Conservation (phyloP, 768 basidiomycete genomes). For the Suillus fuscotomentosus region DNA sequence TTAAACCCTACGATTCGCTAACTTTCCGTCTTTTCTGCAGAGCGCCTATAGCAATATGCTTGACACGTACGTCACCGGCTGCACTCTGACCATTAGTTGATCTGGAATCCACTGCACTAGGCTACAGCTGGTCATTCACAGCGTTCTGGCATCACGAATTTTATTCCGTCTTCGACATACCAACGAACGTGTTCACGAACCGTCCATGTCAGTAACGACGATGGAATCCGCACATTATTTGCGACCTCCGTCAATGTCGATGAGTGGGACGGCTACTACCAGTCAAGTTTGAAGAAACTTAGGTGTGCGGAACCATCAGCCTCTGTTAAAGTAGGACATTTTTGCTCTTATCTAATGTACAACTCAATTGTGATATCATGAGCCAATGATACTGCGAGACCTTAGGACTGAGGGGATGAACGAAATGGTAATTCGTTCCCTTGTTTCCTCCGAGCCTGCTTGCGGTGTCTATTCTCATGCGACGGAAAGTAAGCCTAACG, state of each 20-base stretch:
- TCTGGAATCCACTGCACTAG: background rate
- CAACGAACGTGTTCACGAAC: constrained; percentile 5
- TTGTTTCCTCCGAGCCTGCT: background rate
- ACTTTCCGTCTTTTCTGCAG: background rate
- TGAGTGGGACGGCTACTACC: background rate
- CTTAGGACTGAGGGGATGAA: background rate
- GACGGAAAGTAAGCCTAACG: too few relatives aligned
- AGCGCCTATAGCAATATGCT: background rate
- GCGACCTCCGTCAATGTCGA: background rate
- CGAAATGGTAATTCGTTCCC: background rate
- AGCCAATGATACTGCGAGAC: background rate
- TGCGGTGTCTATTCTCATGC: background rate
- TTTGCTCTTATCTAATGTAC: background rate
- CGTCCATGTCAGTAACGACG: background rate
- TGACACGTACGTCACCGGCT: background rate
- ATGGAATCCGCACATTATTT: background rate
- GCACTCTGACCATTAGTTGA: background rate
- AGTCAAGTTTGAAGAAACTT: background rate
- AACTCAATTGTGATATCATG: background rate
- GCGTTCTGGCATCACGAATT: constrained; percentile 26
- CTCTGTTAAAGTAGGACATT: background rate
- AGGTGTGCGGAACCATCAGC: background rate
- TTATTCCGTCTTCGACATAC: constrained; percentile 24
- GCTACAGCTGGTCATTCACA: constrained; percentile 23
- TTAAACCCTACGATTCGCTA: background rate